Base-by-base conservation (phyloP, 2,329 filamentous ascomycete species). In the Xylaria arbuscula region DNA sequence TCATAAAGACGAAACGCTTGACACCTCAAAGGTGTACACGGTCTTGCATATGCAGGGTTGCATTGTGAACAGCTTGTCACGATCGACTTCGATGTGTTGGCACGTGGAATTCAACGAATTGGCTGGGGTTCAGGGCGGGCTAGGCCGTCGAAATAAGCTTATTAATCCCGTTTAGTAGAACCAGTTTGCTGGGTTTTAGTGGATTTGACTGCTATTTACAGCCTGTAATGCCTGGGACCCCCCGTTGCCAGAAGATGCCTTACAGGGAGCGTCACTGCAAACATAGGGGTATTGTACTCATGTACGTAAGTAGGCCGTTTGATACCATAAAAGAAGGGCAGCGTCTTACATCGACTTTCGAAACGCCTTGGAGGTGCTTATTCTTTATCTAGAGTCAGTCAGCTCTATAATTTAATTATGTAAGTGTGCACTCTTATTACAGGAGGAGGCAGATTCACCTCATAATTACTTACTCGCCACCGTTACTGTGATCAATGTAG, bases 121-220 rank as follows among this genome's bases (percentile, higher is more conserved):
- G 32, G 53, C 36, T 28, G 51, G 62, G 66, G 57, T 62, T 54
- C 13, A 28, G 8, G 42, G 50, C 56, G 61, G 56, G 32, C 17
- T 51, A 17, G 24, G 22, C 66, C 50, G 61, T 60, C 50, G 15
- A 61, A 48, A 34, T 64, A 64, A 54, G 47, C 59, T 56, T 62
- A 54, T 42, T 24, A 36, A 40, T 24, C 5, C 15, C 34, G 17
- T 34, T 47, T 32, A 54, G 11, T 36, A 38, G 48, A 64, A 40
- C 65, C 61, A 19, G 19, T 15, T 34, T 13, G 48, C 32, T 64
- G 65, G 65, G 48, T 38, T 42, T 62, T 62, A 45, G 64, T 57
- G 48, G 32, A 28, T 55, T 54, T 3, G n/a, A 34, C 2, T 36
- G 9, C 32, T 28, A 36, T 50, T 62, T 57, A 58, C 62, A 51